Base-by-base conservation (phyloP, 1,284 basidiomycete species). In the Fomitopsis betulina region DNA sequence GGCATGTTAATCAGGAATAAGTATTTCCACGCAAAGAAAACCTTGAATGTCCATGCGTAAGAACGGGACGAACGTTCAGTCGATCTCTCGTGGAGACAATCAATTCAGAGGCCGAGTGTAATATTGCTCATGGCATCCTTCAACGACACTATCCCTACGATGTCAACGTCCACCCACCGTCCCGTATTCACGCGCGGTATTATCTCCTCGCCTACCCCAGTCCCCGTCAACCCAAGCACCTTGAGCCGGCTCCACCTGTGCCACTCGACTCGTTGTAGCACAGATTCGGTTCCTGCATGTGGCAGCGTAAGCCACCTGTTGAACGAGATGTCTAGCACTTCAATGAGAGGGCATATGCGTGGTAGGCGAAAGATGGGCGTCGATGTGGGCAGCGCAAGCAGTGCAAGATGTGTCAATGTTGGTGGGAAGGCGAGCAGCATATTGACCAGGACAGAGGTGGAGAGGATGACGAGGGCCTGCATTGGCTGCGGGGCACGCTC, bases 281-380 rank as follows among this genome's bases (percentile, higher is more conserved):
- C 72, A 50, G 71, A 69, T 33, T 71, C 64, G 9, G 68, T 72
- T 21, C 65, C 69, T 5, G 66, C 62, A 13, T 65, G 60, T n/a
- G 64, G 56, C 3, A 63, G 43, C 27, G 60, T 60, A 32, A 90
- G 70, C 87, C 88, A 90, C 1, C 60, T 56, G 62, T 89, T 90
- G 66, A 80, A 87, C 0, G 87, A 89, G 27, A 90, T 68, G 66
- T 90, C 87, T 40, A 90, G 69, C 23, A 84, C 65, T 33, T 79
- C 73, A n/a, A 90, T 69, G 23, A 86, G 68, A 0, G 87, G 87
- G 64, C 85, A 88, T n/a, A 81, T 68, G 7, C 69, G 70, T 1
- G 85, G 81, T 25, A 90, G 69, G 56, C 83, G 76, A 61, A 84
- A 78, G 17, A 90, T 63, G 2, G 81, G 74, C 21, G 83, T 68